These are phyloP conservation scores for Vaccinium corymbosum DNA, from an alignment of 148 eudicot genomes.

Conservation along the genomic window DNA sequence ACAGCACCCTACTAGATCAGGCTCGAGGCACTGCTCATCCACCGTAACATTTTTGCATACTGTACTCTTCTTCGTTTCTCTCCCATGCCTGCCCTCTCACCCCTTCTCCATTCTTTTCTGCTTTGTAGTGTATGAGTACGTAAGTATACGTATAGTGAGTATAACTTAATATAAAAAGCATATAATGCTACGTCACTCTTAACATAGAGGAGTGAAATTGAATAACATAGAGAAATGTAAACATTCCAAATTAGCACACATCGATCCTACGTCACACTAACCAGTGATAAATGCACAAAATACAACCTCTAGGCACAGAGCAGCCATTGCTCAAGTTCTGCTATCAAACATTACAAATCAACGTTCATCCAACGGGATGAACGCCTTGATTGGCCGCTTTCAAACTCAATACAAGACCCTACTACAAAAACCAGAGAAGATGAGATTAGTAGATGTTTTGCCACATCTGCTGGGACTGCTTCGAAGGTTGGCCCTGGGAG, in stretches of 20 bases:
- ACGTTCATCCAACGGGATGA: neutral
- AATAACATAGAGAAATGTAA: slow-evolving; percentile 4
- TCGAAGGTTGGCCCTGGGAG: slow-evolving; percentile 70
- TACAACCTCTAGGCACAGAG: slow-evolving; percentile 56
- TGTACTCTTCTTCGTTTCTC: no score
- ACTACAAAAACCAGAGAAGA: slow-evolving; percentile 28
- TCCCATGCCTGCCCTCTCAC: no score
- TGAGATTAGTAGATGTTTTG: slow-evolving; percentile 69
- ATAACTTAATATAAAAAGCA: no score
- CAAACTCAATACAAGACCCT: slow-evolving; percentile 46
- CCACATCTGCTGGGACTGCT: slow-evolving; percentile 87
- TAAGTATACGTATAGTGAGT: no score
- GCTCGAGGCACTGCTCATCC: no score
- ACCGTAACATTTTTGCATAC: no score
- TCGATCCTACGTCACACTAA: slow-evolving; percentile 24
- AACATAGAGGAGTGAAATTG: neutral
- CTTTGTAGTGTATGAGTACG: no score
- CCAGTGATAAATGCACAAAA: slow-evolving; percentile 24
- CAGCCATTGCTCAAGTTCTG: slow-evolving; percentile 30
- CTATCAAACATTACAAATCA: slow-evolving; percentile 10
- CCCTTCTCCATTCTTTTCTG: no score
- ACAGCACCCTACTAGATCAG: no score
- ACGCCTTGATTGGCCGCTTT: slow-evolving; percentile 31
- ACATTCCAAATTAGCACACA: slow-evolving; percentile 45
- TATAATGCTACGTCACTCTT: no score